Evolutionary conservation across 2,329 filamentous ascomycete genomes (phyloP), one percentile per base, ranked within the genome.

Genomic region (Diatrype stigma): DNA sequence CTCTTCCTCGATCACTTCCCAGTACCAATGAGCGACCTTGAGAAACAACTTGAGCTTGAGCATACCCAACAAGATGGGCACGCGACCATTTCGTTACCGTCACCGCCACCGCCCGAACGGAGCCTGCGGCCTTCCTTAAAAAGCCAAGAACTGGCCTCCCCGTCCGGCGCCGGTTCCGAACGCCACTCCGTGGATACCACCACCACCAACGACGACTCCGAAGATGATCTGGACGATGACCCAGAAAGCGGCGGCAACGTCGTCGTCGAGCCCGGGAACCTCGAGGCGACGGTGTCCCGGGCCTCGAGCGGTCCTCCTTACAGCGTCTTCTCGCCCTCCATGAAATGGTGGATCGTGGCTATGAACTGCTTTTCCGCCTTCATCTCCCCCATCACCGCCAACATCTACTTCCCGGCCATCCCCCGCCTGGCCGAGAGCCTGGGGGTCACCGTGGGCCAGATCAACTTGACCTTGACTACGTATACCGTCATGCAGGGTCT

Each of bases 401-500:
- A 83, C 58, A 79, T 85, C 45, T 82, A 76, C 58, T 76, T 75
- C 48, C 73, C 74, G 6, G 73, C 72, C 4, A 61, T 76, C 17
- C 68, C 69, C 19, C 58, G 68, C 2, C 62, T 77, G 16, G 63
- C 74, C 1, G 49, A 56, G 3, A 69, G 71, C 28, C 57, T 77
- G 2, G 65, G 63, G 4, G 72, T 76, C 3, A 65, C 68, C 2
- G 55, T 71, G 30, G 60, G 60, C 23, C 63, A 75, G 47, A 69
- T 79, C 58, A 79, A 79, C 59, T 58, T 80, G 53, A 77, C 76
- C 1, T 51, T 80, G 32, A 85, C 82, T 3, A 81, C 81, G 1
- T 85, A 81, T 61, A 81, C 84, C 79, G 75, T 87, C 49, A 73
- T 86, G 42, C 84, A 87, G 63, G 84, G 77, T 17, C 65, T 87